Base-by-base conservation (phyloP, 768 basidiomycete genomes). In the Mycena pura region DNA sequence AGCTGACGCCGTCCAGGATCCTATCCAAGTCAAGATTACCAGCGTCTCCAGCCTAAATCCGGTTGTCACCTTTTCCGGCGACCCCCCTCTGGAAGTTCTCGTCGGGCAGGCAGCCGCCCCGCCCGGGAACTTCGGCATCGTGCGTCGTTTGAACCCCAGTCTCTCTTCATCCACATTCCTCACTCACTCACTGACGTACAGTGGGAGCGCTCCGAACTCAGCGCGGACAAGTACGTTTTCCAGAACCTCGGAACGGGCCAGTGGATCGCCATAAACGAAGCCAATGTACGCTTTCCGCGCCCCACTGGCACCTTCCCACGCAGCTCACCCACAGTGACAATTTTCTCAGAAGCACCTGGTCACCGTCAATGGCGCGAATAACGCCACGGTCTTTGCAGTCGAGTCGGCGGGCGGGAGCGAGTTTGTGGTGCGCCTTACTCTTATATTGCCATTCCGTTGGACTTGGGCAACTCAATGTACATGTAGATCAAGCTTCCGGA, bases 401-500 rank as follows among this genome's bases (percentile, higher is more conserved):
- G 53, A 54, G 53, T 34, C 53, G 17, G 53, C 53, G 24, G 43
- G 32, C 32, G 41, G 31, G 32, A n/a, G 43, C 29, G 32, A 54
- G 53, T 54, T 54, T 22, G 53, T 44, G 32, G 53, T 54, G 53
- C 53, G 53, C 31, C 41, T 54, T 29, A 21, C 25, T 53, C 41
- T 41, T 53, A 53, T 32, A 53, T 21, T 21, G 31, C 21, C 22
- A 43, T 41, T 43, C 25, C 51, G 21, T 17, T 28, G 53, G 53
- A 54, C 43, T 55, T 55, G 36, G 31, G 28, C 24, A 32, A 55
- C 31, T 36, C 31, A 45, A 45, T 45, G n/a, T n/a, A n/a, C n/a
- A n/a, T n/a, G n/a, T 45, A 55, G 53, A 55, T 55, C 32, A 55
- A 55, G 43, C 53, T 55, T 36, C 53, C 53, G 19, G 3, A 55